These are phyloP conservation scores for Thielaviopsis ethacetica DNA, from an alignment of 2,329 filamentous ascomycete genomes.

Conservation along the genomic window DNA sequence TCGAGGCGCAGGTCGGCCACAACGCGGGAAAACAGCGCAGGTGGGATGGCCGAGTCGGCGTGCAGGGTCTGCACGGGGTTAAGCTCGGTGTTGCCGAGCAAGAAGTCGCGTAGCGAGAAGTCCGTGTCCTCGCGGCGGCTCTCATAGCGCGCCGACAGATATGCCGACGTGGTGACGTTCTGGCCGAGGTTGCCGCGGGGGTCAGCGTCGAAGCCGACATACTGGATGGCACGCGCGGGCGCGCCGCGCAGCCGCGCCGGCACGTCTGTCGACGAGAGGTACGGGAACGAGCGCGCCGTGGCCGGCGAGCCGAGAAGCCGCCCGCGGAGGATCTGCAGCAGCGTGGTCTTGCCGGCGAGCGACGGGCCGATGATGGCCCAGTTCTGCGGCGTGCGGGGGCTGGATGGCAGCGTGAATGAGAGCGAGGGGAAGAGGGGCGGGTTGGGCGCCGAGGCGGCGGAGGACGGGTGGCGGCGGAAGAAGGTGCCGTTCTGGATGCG, in stretches of 20 bases:
- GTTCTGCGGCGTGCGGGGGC: constrained; percentile 34
- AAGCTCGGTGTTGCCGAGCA: constrained; percentile 67
- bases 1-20: constrained; percentile 53
- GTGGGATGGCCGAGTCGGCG: constrained; percentile 30
- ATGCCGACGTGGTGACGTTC: constrained; percentile 52
- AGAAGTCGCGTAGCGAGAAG: constrained; percentile 66
- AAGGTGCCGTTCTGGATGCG: constrained; percentile 67
- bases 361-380: constrained; percentile 80
- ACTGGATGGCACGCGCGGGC: constrained; percentile 56
- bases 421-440: constrained; percentile 58
- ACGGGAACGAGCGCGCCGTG: constrained; percentile 60
- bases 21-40: constrained; percentile 40
- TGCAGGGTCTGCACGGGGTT: constrained; percentile 43
- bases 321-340: constrained; percentile 65
- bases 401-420: constrained; percentile 51
- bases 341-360: constrained; percentile 61
- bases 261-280: constrained; percentile 49
- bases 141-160: constrained; percentile 83
- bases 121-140: constrained; percentile 73
- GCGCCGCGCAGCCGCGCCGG: constrained; percentile 37
- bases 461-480: constrained; percentile 56
- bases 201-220: constrained; percentile 80
- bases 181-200: constrained; percentile 35
- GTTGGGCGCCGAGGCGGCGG: constrained; percentile 35
- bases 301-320: constrained; percentile 62